A percentile compares a stretch with the other conserved stretches of the same genome.
Conservation (phyloP, 169 alveolate species). For the Plasmodium inui region DNA sequence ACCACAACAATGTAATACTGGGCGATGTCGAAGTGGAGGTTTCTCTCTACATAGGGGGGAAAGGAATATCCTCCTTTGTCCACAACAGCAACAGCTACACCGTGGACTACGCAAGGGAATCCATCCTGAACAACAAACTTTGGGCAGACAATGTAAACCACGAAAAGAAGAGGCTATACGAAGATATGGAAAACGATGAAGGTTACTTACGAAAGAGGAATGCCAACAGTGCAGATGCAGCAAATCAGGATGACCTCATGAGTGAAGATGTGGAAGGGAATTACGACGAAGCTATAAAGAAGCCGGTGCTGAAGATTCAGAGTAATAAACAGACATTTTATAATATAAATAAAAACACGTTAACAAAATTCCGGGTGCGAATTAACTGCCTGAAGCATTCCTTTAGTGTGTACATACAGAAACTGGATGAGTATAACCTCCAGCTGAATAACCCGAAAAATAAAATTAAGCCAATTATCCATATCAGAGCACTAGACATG, state of each 20-base stretch:
- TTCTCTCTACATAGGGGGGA: conserved; percentile 71
- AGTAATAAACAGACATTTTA: conserved; percentile 71
- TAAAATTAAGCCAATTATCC: conserved; percentile 75
- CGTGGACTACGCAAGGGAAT: conserved; percentile 64
- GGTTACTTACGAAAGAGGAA: conserved; percentile 27
- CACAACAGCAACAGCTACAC: conserved; percentile 67
- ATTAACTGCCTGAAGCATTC: conserved; percentile 72
- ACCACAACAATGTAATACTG: conserved; percentile 17
- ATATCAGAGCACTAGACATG: conserved; percentile 75
- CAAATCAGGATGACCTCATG: conserved; percentile 5
- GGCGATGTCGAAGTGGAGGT: conserved; percentile 75
- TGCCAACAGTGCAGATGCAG: background rate
- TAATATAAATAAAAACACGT: conserved; percentile 55
- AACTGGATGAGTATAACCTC: conserved; percentile 67
- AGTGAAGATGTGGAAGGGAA: conserved; percentile 14
- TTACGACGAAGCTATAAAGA: conserved; percentile 6
- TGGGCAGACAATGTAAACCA: conserved; percentile 39
- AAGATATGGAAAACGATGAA: conserved; percentile 34
- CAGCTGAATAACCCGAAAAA: conserved; percentile 45
- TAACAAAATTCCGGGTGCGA: conserved; percentile 75
- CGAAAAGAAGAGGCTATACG: conserved; percentile 10
- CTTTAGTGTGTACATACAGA: conserved; percentile 74
- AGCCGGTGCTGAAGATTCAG: conserved; percentile 69
- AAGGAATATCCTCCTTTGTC: conserved; percentile 74
- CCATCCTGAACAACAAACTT: conserved; percentile 44